A percentile compares a stretch with the other conserved stretches of the same genome.
These are phyloP conservation scores for Ettlia oleoabundans DNA, from an alignment of 139 green algal genomes.

Conservation along the genomic window DNA sequence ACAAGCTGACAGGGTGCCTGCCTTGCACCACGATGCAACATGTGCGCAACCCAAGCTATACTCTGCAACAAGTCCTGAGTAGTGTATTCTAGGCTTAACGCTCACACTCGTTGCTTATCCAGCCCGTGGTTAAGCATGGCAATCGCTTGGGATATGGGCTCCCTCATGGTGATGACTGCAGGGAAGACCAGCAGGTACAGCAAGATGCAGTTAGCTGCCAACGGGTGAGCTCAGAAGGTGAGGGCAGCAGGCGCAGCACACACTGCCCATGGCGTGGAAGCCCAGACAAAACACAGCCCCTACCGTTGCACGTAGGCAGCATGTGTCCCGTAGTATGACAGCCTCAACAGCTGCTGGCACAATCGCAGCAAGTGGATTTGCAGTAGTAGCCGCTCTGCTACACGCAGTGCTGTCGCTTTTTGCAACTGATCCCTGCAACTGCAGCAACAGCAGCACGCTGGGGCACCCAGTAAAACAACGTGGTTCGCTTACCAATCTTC, in stretches of 20 bases:
- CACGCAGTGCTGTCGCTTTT: no score
- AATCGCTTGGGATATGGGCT: constrained; percentile 30
- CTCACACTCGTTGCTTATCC: background rate
- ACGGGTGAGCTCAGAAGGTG: no score
- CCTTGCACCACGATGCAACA: no score
- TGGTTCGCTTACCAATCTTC: background rate
- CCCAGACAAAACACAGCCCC: no score
- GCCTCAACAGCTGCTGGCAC: background rate
- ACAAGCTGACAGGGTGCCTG: no score
- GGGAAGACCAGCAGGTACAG: background rate
- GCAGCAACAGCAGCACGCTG: no score
- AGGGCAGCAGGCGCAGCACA: background rate
- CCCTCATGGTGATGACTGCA: constrained; percentile 23
- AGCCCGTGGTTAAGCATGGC: background rate
- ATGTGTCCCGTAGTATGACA: background rate
- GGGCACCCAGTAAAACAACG: no score
- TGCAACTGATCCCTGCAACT: no score
- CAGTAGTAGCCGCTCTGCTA: background rate
- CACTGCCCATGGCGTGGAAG: background rate
- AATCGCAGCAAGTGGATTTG: background rate
- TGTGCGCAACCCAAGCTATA: no score
- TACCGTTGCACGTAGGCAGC: background rate
- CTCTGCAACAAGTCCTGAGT: background rate
- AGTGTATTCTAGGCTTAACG: background rate
- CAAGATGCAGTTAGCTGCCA: no score